Evolutionary conservation across 768 basidiomycete species (phyloP), one percentile per base, ranked within the genome.

Genomic region (Hortiboletus campestris): DNA sequence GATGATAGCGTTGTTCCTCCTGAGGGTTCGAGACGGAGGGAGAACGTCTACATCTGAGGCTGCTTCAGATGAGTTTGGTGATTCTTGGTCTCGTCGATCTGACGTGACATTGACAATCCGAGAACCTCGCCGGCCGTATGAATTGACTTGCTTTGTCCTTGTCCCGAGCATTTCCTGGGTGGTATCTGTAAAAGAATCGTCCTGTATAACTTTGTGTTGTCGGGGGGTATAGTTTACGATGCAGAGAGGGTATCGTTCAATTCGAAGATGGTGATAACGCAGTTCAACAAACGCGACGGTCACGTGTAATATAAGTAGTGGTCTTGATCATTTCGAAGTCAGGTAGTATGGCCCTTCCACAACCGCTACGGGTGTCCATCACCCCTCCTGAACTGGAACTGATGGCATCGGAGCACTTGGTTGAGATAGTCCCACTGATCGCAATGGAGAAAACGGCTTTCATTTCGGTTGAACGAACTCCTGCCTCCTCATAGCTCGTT

Each of bases 381-480:
- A 87, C 87, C 8, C 92, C 94, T 32, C 81, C 84, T 56, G 94
- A 97, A 69, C 83, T 96, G 28, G 93, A 95, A 62, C 84, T 95
- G 51, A 82, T 96, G 51, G 91, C 94, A 1, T 90, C 83, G 19
- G 89, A 97, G 63, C 81, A 92, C 56, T 76, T 88, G 36, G 79
- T 98, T 43, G 90, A 94, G 59, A 90, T 97, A 55, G 80, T 94
- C 2, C 94, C 94, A 1, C 76, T 93, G 28, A 91, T 97, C 58
- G 77, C 88, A 8, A 95, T 96, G 91, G 91, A 94, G 65, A 84
- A 80, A 60, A 94, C 94, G 25, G 86, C 94, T 31, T 89, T 98
- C 67, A 91, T 98, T 58, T 92, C 94, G 71, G 94, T 69, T 53
- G 47, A 91, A 79, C 62, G 64, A 58, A 54, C 55, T 50, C 43